These are phyloP conservation scores for Cinnamomum micranthum DNA, from an alignment of 164 flowering plant genomes.

Conservation along the genomic window DNA sequence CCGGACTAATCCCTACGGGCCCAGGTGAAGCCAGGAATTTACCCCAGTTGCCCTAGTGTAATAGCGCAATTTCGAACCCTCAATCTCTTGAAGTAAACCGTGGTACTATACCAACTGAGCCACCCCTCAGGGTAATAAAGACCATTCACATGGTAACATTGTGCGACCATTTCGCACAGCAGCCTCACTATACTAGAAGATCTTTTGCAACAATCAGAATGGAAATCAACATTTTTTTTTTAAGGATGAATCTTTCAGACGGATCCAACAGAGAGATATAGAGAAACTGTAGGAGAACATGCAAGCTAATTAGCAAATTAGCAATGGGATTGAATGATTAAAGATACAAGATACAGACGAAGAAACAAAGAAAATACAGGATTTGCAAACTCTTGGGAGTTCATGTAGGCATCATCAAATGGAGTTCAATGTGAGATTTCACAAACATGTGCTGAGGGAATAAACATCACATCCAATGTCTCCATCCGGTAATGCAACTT, in stretches of 20 bases:
- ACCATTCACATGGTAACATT: background rate
- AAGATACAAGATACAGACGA: background rate
- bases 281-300: background rate
- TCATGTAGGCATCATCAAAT: background rate
- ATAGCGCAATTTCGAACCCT: no score
- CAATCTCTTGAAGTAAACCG: no score
- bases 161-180: no score
- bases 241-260: no score
- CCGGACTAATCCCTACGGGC: no score
- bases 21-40: no score
- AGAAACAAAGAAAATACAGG: slow-evolving; percentile 16
- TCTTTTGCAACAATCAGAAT: background rate
- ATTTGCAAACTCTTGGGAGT: slow-evolving; percentile 9
- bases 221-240: background rate
- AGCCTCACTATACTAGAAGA: background rate
- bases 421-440: slow-evolving; percentile 13
- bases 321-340: background rate
- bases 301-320: background rate
- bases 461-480: slow-evolving; percentile 24
- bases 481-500: slow-evolving; percentile 21
- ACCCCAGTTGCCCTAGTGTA: no score
- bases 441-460: slow-evolving; percentile 27
- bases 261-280: no score
- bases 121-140: background rate
- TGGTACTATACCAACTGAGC: no score